Evolutionary conservation across 1,284 basidiomycete genomes (phyloP).

Genomic region (Austroboletus olivaceoglutinosus): DNA sequence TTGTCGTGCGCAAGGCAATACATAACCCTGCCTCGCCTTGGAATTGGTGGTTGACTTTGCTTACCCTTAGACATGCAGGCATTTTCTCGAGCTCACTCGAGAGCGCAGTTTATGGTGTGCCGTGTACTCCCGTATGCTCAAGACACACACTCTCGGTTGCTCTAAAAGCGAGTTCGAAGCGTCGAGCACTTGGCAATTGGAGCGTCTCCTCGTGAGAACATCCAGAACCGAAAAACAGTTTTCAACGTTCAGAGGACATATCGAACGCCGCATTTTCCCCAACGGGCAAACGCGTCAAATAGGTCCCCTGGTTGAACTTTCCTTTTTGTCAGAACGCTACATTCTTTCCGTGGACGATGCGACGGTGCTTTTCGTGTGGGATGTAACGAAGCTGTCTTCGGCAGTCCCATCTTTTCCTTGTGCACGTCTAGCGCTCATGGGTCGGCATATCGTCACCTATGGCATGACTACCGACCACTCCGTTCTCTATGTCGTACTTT

Average conservation of each 20-base stretch:
- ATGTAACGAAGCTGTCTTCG: background rate
- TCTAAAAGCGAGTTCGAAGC: slow-evolving; percentile 8
- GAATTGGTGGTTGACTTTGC: background rate
- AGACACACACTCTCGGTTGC: slow-evolving; percentile 2
- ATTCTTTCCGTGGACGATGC: slow-evolving; percentile 15
- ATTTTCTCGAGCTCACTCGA: slow-evolving; percentile 6
- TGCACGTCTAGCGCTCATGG: slow-evolving; percentile 2
- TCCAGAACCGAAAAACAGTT: slow-evolving; percentile 11
- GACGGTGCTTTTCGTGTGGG: slow-evolving; percentile 15
- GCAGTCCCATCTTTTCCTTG: slow-evolving; percentile 1
- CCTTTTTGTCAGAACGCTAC: slow-evolving; percentile 18
- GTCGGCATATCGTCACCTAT: slow-evolving; percentile 4
- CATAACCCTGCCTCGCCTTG: background rate
- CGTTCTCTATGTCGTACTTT: slow-evolving; percentile 9
- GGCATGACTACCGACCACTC: slow-evolving; percentile 6
- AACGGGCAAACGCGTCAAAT: background rate
- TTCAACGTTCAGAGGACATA: slow-evolving; percentile 2
- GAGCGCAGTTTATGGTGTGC: slow-evolving; percentile 4
- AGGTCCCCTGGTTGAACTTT: background rate
- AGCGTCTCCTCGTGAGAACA: slow-evolving; percentile 11
- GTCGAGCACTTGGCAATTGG: background rate
- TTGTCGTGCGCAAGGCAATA: slow-evolving; percentile 22
- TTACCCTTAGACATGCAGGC: slow-evolving; percentile 9
- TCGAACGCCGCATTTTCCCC: background rate
- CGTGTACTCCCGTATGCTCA: slow-evolving; percentile 4